Evolutionary conservation across 192 early-diverging fungal species (phyloP), one percentile per base, ranked within the genome.

Genomic region (Coemansia furcata): DNA sequence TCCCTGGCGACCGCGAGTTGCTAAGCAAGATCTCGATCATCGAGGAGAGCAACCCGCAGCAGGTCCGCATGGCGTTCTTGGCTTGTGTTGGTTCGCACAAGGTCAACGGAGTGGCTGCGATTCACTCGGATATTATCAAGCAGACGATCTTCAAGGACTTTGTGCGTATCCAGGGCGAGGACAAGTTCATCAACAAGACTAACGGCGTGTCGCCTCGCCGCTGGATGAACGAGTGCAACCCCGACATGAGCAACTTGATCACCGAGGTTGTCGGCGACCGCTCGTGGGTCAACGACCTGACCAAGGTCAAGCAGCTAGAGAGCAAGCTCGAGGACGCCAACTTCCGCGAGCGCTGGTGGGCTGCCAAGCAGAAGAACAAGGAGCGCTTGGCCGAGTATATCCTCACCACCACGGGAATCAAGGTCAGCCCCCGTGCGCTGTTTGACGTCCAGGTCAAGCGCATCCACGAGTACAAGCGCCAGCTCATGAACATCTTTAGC

Each of bases 401-500:
- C 64, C 85, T 88, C 60, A 70, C 68, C 6, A 83, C 87, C 11
- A 89, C 87, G 38, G 87, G 83, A 36, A 86, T 97, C 57, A 75
- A 84, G 17, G 93, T 98, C 39, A 89, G 84, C 71, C 85, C 95
- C 33, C 85, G 96, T 62, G 92, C 96, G 4, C 80, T 98, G 68
- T 99, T 99, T 83, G 97, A 99, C 79, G 87, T 97, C 62, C 96
- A 95, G 78, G 95, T 95, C 74, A 99, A 97, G 86, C 92, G 97
- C 84, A 92, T 98, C 69, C 97, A 99, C 80, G 97, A 98, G 85
- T 99, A 98, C 85, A 98, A 99, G 86, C 92, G 97, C 67, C 97
- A 99, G 87, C 95, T 95, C 78, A 94, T 99, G 93, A 99, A 99
- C 83, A 97, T 99, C 66, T 78, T 98, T 21, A 84, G 87, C 60